These are phyloP conservation scores for Fraxinus velutina DNA, from an alignment of 305 asterid species.

Conservation along the genomic window DNA sequence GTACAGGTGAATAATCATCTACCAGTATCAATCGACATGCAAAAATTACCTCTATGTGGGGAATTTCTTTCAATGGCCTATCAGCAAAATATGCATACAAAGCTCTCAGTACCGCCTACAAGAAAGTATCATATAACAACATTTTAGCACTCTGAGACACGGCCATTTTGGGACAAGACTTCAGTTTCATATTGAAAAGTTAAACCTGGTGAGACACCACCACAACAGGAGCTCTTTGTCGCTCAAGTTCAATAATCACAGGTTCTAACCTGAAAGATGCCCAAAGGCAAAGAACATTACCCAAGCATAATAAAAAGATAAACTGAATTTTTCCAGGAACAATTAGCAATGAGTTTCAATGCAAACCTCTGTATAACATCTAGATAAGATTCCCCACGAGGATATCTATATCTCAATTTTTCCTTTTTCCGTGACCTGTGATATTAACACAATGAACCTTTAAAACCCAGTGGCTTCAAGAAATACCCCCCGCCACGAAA, in stretches of 20 bases:
- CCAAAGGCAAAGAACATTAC: conserved; percentile 21
- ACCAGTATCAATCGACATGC: conserved; percentile 5
- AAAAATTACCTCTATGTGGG: conserved; percentile 79
- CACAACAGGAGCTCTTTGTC: conserved; percentile 97
- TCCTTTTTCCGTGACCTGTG: conserved; percentile 89
- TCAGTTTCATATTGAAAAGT: conserved; percentile 11
- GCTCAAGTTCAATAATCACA: conserved; percentile 94
- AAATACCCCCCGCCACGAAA: neutral
- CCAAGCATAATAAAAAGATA: conserved; percentile 14
- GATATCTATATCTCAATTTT: conserved; percentile 93
- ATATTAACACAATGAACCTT: conserved; percentile 11
- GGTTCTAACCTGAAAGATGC: conserved; percentile 76
- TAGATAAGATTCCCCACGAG: conserved; percentile 96
- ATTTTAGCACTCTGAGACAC: conserved; percentile 24
- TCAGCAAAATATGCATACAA: conserved; percentile 96
- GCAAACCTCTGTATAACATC: conserved; percentile 96
- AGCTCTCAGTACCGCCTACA: conserved; percentile 92
- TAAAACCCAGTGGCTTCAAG: neutral
- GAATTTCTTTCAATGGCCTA: conserved; percentile 90
- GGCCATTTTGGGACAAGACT: neutral
- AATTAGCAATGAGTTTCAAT: conserved; percentile 10
- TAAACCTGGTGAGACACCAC: conserved; percentile 93
- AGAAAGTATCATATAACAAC: conserved; percentile 21
- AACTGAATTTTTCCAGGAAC: conserved; percentile 13
- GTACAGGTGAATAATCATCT: neutral